phyloP scores from a whole-genome alignment of 495 filamentous ascomycete species.

The Daldinia bambusicola region DNA sequence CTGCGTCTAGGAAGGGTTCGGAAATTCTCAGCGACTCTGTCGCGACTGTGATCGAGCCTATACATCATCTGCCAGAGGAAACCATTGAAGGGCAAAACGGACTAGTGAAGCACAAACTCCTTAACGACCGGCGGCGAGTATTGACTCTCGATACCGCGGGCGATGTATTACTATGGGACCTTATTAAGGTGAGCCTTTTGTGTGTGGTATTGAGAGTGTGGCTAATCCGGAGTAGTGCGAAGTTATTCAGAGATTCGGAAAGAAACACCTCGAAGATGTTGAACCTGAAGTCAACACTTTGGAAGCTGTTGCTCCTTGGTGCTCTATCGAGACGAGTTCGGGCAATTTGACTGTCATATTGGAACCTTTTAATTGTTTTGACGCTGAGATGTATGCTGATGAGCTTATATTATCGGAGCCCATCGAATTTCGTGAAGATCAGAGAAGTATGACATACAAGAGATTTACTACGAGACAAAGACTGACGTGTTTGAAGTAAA shows the following conservation, averaged over 20 bases:
- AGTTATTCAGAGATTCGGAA: conserved; percentile 87
- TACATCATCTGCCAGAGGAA: conserved; percentile 80
- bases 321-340: conserved; percentile 90
- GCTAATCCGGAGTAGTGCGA: conserved; percentile 68
- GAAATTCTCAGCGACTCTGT: conserved; percentile 70
- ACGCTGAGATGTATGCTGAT: conserved; percentile 97
- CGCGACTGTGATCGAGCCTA: conserved; percentile 67
- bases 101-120: conserved; percentile 87
- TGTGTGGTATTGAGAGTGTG: conserved; percentile 11
- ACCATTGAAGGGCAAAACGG: conserved; percentile 96
- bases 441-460: conserved; percentile 75
- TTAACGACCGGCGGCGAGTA: conserved; percentile 90
- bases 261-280: conserved; percentile 92
- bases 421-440: conserved; percentile 87
- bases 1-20: conserved; percentile 64
- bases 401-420: conserved; percentile 77
- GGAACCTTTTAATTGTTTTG: conserved; percentile 96
- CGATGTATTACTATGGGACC: conserved; percentile 96
- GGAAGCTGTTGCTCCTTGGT: conserved; percentile 94
- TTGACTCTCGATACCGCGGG: conserved; percentile 94
- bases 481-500: conserved; percentile 70
- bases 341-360: conserved; percentile 89
- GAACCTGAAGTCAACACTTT: conserved; percentile 85
- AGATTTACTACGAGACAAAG: neutral
- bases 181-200: conserved; percentile 71